These are phyloP conservation scores for Fusarium luffae DNA, from an alignment of 2,329 filamentous ascomycete genomes.

Conservation along the genomic window DNA sequence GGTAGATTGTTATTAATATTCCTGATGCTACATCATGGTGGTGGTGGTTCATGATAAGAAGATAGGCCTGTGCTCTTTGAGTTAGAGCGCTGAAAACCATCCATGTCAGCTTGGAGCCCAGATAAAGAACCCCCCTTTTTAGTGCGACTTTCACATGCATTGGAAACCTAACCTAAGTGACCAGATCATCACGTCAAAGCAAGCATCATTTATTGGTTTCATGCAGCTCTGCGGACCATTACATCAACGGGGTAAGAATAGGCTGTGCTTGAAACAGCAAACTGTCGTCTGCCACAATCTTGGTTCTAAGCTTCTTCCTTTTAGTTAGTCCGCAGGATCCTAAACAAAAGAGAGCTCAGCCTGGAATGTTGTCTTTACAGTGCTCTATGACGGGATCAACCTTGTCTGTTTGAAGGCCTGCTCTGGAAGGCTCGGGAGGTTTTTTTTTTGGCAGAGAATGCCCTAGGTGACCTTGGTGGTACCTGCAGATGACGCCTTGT, in stretches of 20 bases:
- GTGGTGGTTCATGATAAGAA: constrained; percentile 26
- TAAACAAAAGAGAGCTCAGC: neutral
- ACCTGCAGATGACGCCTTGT: constrained; percentile 18
- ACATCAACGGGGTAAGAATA: neutral
- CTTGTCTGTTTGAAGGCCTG: constrained; percentile 15
- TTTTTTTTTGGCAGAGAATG: neutral
- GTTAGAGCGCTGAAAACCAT: constrained; percentile 5
- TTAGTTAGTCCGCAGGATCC: neutral
- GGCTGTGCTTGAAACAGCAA: constrained; percentile 15
- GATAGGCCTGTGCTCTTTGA: constrained; percentile 30
- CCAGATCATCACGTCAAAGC: constrained; percentile 46
- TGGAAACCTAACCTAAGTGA: constrained; percentile 37
- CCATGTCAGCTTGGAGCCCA: constrained; percentile 14
- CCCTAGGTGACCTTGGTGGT: constrained; percentile 27
- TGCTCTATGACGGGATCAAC: constrained; percentile 32
- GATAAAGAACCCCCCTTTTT: constrained; percentile 42
- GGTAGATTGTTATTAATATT: neutral
- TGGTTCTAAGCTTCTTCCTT: neutral
- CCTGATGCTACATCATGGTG: constrained; percentile 7
- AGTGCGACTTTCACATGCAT: constrained; percentile 47
- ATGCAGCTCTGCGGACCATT: constrained; percentile 24
- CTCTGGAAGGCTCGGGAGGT: constrained; percentile 18
- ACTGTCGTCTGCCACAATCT: constrained; percentile 17
- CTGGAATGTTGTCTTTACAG: constrained; percentile 38
- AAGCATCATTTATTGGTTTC: constrained; percentile 41